Evolutionary conservation across 305 asterid genomes (phyloP).

Genomic region (Euphrasia arctica): DNA sequence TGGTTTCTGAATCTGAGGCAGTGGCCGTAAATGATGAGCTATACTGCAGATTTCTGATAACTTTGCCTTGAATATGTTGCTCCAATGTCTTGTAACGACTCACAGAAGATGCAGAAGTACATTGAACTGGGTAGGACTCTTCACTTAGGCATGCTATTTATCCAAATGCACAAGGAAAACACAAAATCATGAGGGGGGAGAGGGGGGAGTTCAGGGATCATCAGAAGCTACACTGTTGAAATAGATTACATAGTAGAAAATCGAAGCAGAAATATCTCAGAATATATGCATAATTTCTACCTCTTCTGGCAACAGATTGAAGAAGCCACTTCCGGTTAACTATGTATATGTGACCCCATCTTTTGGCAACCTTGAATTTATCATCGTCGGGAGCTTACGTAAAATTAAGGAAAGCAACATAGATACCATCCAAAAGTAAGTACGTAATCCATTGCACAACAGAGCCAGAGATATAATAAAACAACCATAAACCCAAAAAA

Average conservation of each 20-base stretch:
- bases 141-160: constrained; percentile 79
- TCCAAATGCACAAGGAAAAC: constrained; percentile 28
- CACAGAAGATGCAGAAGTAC: constrained; percentile 42
- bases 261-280: constrained; percentile 22
- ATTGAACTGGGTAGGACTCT: constrained; percentile 83
- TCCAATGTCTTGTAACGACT: constrained; percentile 46
- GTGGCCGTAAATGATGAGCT: constrained; percentile 49
- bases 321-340: constrained; percentile 82
- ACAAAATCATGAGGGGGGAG: constrained; percentile 29
- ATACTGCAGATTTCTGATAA: constrained; percentile 44
- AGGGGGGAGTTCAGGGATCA: constrained; percentile 28
- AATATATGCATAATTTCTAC: constrained; percentile 43
- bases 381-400: constrained; percentile 85
- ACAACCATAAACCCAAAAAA: background rate
- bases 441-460: constrained; percentile 12
- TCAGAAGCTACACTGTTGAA: constrained; percentile 17
- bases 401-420: constrained; percentile 57
- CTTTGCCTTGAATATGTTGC: constrained; percentile 56
- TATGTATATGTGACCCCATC: constrained; percentile 71
- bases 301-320: constrained; percentile 88
- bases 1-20: constrained; percentile 48
- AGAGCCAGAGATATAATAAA: constrained; percentile 14
- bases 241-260: constrained; percentile 21
- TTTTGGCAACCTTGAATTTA: constrained; percentile 85
- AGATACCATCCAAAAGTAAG: constrained; percentile 6